Conservation (phyloP, 2,329 filamentous ascomycete genomes). For the Beauveria varroae region DNA sequence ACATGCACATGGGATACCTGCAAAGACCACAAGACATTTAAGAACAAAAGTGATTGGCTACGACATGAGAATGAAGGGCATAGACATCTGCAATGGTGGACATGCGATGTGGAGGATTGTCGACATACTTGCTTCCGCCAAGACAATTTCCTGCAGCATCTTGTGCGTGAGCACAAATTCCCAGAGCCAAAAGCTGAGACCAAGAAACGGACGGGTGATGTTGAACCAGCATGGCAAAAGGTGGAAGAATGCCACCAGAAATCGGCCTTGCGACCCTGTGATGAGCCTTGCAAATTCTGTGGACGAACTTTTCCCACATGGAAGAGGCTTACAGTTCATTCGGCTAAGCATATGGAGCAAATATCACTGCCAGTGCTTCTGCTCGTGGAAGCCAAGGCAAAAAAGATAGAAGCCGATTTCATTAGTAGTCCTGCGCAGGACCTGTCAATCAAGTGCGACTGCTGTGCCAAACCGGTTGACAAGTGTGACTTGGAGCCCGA, state of each 20-base stretch:
- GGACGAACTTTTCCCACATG: conserved; percentile 72
- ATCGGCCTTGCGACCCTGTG: conserved; percentile 55
- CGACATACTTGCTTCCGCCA: conserved; percentile 76
- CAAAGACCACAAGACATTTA: conserved; percentile 82
- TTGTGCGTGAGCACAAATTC: conserved; percentile 86
- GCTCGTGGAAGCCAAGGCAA: conserved; percentile 41
- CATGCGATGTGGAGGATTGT: conserved; percentile 74
- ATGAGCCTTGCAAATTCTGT: conserved; percentile 84
- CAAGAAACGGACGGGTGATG: conserved; percentile 52
- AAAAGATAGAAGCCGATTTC: conserved; percentile 51
- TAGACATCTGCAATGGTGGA: conserved; percentile 86
- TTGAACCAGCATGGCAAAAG: conserved; percentile 65
- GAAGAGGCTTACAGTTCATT: conserved; percentile 88
- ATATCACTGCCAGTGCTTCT: conserved; percentile 74
- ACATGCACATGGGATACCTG: conserved; percentile 85
- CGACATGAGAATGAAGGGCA: conserved; percentile 90
- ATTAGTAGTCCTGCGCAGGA: conserved; percentile 62
- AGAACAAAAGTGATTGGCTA: conserved; percentile 93
- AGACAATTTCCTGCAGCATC: conserved; percentile 88
- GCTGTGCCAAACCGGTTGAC: too few relatives aligned
- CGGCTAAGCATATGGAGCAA: conserved; percentile 91
- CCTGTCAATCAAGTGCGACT: conserved; percentile 23
- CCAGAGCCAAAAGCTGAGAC: conserved; percentile 73
- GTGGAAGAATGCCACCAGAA: conserved; percentile 72
- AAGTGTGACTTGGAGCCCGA: too few relatives aligned